Conservation (phyloP, 2,329 filamentous ascomycete species). For the Aspergillus eucalypticola region DNA sequence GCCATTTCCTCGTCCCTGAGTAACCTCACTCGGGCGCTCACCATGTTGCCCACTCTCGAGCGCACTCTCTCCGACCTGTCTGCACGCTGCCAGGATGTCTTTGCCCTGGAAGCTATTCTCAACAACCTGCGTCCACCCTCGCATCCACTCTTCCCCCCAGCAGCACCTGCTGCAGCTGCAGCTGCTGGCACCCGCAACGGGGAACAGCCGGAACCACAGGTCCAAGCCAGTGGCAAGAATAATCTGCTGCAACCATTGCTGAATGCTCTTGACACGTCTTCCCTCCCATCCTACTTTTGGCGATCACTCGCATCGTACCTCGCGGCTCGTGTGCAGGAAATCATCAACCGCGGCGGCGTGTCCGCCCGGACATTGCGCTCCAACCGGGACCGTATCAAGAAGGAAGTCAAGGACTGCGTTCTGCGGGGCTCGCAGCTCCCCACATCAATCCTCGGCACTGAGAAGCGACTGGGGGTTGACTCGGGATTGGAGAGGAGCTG, state of each 20-base stretch:
- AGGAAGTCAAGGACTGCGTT: slow-evolving; percentile 81
- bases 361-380: slow-evolving; percentile 76
- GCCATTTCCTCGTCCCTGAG: slow-evolving; percentile 77
- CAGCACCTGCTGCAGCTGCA: not conserved
- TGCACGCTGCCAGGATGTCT: slow-evolving; percentile 82
- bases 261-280: slow-evolving; percentile 79
- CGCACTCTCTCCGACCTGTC: slow-evolving; percentile 79
- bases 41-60: slow-evolving; percentile 78
- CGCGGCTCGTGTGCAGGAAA: slow-evolving; percentile 76
- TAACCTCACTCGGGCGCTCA: slow-evolving; percentile 71
- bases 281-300: slow-evolving; percentile 91
- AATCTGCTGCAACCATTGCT: slow-evolving; percentile 73
- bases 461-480: slow-evolving; percentile 47
- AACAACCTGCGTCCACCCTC: slow-evolving; percentile 65
- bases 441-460: slow-evolving; percentile 51
- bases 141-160: slow-evolving; percentile 62
- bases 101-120: slow-evolving; percentile 81
- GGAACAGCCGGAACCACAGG: slow-evolving; percentile 32
- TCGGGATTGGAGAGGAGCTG: slow-evolving; percentile 59
- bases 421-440: slow-evolving; percentile 72
- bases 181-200: not conserved
- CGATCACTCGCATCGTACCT: slow-evolving; percentile 79
- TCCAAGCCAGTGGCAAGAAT: slow-evolving; percentile 33
- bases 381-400: slow-evolving; percentile 72
- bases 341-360: slow-evolving; percentile 78